These are phyloP conservation scores for Recurvomyces mirabilis DNA, from an alignment of 495 filamentous ascomycete species.

Conservation along the genomic window DNA sequence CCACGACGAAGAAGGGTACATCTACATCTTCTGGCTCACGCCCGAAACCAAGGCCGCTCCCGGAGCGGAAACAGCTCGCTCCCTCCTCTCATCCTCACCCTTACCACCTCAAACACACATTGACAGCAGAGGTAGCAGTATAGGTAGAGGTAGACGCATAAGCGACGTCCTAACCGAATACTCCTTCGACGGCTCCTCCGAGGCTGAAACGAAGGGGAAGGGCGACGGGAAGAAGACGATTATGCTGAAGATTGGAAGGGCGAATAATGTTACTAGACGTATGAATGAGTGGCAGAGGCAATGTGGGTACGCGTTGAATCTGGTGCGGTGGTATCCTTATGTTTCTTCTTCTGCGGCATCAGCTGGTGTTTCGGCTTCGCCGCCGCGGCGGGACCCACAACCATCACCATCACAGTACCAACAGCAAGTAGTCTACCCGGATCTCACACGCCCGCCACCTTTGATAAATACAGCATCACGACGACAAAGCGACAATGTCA, in stretches of 20 bases:
- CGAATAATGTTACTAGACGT: slow-evolving; percentile 79
- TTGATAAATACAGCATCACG: neutral
- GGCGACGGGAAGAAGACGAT: slow-evolving; percentile 27
- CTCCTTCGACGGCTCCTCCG: slow-evolving; percentile 26
- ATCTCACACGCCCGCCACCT: slow-evolving; percentile 10
- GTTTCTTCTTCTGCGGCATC: slow-evolving; percentile 45
- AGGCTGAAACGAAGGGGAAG: slow-evolving; percentile 6
- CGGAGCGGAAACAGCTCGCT: slow-evolving; percentile 46
- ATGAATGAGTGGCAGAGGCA: slow-evolving; percentile 88
- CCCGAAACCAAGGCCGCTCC: slow-evolving; percentile 30
- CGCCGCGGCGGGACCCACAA: too few relatives aligned
- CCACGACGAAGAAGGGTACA: slow-evolving; percentile 78
- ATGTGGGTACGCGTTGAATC: slow-evolving; percentile 73
- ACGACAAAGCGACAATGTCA: too few relatives aligned
- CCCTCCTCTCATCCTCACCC: slow-evolving; percentile 51
- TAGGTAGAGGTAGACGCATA: slow-evolving; percentile 43
- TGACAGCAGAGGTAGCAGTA: too few relatives aligned
- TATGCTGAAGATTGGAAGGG: slow-evolving; percentile 84
- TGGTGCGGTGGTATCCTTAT: slow-evolving; percentile 90
- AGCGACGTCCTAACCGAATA: slow-evolving; percentile 58
- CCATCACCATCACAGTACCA: slow-evolving; percentile 25
- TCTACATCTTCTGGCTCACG: slow-evolving; percentile 95
- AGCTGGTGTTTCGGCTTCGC: slow-evolving; percentile 26
- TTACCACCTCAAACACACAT: slow-evolving; percentile 31
- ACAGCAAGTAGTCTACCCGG: slow-evolving; percentile 21